Conservation (phyloP, 208 protist species). For the Acanthamoeba triangularis region DNA sequence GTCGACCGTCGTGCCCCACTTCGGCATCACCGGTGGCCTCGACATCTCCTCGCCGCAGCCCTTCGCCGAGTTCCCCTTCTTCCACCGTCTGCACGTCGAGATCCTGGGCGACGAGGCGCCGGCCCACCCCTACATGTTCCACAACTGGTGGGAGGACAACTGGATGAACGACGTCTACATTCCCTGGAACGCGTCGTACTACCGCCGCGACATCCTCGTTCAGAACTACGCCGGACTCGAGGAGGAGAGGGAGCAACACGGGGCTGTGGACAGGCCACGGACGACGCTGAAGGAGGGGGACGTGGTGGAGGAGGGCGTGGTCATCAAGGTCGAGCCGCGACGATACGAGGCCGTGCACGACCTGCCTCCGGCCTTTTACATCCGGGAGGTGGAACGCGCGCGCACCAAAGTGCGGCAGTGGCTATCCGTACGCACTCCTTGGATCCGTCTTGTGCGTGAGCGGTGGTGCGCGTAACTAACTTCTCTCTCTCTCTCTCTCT, state of each 20-base stretch:
- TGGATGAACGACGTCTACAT: constrained; percentile 48
- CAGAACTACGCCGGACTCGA: constrained; percentile 41
- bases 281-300: background rate
- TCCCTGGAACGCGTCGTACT: constrained; percentile 39
- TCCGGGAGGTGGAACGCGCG: constrained; percentile 46
- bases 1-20: constrained; percentile 19
- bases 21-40: constrained; percentile 48
- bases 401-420: background rate
- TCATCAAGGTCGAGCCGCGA: background rate
- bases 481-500: too few relatives aligned
- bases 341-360: constrained; percentile 31
- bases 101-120: constrained; percentile 42
- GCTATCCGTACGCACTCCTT: background rate
- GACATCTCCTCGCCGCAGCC: constrained; percentile 48
- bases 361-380: constrained; percentile 22
- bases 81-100: constrained; percentile 28
- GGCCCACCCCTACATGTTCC: constrained; percentile 41
- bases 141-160: constrained; percentile 72
- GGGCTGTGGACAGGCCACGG: background rate
- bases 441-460: background rate
- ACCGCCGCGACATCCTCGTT: constrained; percentile 1
- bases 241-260: background rate
- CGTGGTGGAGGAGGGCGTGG: background rate
- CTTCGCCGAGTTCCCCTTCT: constrained; percentile 61
- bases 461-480: too few relatives aligned